A percentile compares a stretch with the other conserved stretches of the same genome.
Conservation (phyloP, 768 basidiomycete species). For the Podaxis sp. region DNA sequence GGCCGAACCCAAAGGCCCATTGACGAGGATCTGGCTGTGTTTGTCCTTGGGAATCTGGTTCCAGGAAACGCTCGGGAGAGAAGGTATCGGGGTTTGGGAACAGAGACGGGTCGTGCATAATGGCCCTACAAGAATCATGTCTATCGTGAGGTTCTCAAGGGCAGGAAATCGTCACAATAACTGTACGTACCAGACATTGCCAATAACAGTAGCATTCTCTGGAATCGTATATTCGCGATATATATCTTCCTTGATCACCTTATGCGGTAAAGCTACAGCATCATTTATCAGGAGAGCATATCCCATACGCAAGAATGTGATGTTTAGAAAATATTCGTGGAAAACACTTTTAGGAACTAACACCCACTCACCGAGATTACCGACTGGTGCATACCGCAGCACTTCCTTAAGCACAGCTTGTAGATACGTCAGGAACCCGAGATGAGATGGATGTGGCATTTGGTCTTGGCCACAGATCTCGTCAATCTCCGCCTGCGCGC, state of each 20-base stretch:
- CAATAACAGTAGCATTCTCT: slow-evolving; percentile 41
- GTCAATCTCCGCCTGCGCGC: slow-evolving; percentile 43
- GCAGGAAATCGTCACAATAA: not conserved
- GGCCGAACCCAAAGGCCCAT: slow-evolving; percentile 25
- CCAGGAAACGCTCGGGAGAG: slow-evolving; percentile 22
- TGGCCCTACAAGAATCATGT: slow-evolving; percentile 20
- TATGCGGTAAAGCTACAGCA: slow-evolving; percentile 39
- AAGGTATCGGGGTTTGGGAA: slow-evolving; percentile 22
- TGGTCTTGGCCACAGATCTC: slow-evolving; percentile 29
- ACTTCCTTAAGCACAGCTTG: slow-evolving; percentile 40
- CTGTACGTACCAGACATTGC: slow-evolving; percentile 43
- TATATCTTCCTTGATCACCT: slow-evolving; percentile 41
- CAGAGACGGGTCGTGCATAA: slow-evolving; percentile 25
- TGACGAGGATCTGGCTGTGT: slow-evolving; percentile 21
- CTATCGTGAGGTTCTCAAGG: not conserved
- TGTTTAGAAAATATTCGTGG: not conserved
- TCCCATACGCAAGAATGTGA: not conserved
- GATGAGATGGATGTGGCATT: slow-evolving; percentile 31
- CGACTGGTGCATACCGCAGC: slow-evolving; percentile 39
- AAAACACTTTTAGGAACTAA: not conserved
- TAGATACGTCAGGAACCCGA: slow-evolving; percentile 32
- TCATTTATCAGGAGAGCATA: not conserved
- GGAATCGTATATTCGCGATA: slow-evolving; percentile 47
- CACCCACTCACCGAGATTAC: slow-evolving; percentile 34
- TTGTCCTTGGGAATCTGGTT: not conserved